Evolutionary conservation across 768 basidiomycete species (phyloP).

Genomic region (Boletus subcaerulescens): DNA sequence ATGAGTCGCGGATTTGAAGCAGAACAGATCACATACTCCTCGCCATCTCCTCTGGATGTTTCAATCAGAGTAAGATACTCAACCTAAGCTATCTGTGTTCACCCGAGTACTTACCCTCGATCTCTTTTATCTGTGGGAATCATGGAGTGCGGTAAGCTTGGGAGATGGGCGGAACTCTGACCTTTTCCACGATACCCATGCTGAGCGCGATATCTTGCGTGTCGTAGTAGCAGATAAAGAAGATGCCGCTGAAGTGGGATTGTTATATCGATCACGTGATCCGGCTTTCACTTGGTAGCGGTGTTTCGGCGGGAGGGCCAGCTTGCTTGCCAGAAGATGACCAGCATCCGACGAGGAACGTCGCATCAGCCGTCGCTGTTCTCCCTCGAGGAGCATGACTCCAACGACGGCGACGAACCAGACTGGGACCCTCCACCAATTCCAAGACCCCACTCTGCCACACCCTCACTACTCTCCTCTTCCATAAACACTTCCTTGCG

Average conservation of each 20-base stretch:
- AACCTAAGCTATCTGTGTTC: not conserved
- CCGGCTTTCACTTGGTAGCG: not conserved
- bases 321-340: conserved; percentile 13
- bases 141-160: conserved; percentile 2
- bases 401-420: conserved; percentile 44
- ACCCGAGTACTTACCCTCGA: conserved; percentile 69
- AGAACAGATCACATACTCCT: conserved; percentile 66
- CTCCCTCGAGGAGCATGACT: conserved; percentile 57
- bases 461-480: conserved; percentile 25
- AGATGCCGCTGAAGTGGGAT: not conserved
- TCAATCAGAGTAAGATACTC: conserved; percentile 8
- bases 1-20: not conserved
- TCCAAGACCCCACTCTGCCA: conserved; percentile 23
- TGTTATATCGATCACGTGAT: conserved; percentile 9
- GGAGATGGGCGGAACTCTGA: conserved; percentile 17
- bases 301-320: not conserved
- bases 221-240: not conserved
- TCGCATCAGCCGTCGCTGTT: conserved; percentile 65
- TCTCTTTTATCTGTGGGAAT: conserved; percentile 80
- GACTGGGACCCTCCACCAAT: conserved; percentile 41
- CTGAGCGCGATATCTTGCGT: conserved; percentile 18
- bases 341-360: conserved; percentile 24
- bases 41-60: conserved; percentile 86
- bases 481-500: conserved; percentile 30
- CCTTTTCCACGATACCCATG: conserved; percentile 97